A percentile compares a stretch with the other conserved stretches of the same genome.
Conservation (phyloP, 2,329 filamentous ascomycete species). For the Neonectria ditissima region DNA sequence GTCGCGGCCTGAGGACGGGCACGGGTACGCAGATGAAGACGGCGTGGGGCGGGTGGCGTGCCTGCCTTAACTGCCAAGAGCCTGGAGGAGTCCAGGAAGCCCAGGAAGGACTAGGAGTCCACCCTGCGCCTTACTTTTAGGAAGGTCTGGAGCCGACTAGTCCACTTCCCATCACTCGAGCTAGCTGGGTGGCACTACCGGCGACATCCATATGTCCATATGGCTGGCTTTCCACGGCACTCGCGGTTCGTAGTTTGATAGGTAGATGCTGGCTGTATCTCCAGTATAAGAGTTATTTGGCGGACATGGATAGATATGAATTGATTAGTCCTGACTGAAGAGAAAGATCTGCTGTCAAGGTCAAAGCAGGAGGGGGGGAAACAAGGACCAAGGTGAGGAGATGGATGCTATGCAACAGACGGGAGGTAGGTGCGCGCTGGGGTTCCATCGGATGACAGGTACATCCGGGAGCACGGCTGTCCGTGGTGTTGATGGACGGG, state of each 20-base stretch:
- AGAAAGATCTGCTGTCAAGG: background rate
- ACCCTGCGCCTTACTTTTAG: background rate
- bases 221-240: background rate
- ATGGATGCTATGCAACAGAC: no score
- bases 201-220: background rate
- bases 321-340: background rate
- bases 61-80: slow-evolving; percentile 1
- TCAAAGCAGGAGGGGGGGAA: background rate
- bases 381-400: background rate
- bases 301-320: no score
- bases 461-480: background rate
- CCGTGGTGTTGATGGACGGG: background rate
- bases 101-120: background rate
- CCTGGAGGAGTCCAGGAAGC: background rate
- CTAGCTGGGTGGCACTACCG: slow-evolving; percentile 5
- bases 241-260: no score
- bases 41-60: background rate
- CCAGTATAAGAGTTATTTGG: no score
- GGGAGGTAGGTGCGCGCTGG: background rate
- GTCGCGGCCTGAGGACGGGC: background rate
- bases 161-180: slow-evolving; percentile 8
- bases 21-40: background rate
- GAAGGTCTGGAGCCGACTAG: slow-evolving; percentile 8
- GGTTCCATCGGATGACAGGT: background rate
- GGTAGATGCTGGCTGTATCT: no score